Evolutionary conservation across 495 filamentous ascomycete genomes (phyloP).

Genomic region (Peziza echinospora): DNA sequence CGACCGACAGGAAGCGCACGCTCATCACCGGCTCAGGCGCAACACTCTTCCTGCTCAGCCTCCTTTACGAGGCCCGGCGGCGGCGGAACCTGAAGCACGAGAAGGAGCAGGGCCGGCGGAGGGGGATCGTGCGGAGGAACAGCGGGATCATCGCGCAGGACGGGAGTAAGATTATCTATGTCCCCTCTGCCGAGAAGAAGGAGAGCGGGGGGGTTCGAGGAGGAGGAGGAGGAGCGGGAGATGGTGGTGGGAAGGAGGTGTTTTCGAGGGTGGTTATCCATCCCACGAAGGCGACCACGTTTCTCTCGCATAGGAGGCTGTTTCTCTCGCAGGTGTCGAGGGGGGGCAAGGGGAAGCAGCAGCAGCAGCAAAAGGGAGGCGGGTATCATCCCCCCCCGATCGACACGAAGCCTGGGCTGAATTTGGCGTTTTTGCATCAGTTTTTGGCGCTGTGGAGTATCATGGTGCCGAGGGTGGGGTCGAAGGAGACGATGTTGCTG

Average conservation of each 20-base stretch:
- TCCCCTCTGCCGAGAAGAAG: conserved; percentile 29
- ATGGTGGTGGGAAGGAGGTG: conserved; percentile 54
- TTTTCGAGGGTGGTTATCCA: conserved; percentile 82
- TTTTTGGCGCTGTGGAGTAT: conserved; percentile 88
- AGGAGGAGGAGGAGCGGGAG: conserved; percentile 21
- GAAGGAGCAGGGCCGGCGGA: conserved; percentile 58
- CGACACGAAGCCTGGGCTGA: conserved; percentile 81
- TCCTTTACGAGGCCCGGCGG: conserved; percentile 50
- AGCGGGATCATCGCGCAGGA: conserved; percentile 83
- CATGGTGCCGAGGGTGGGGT: conserved; percentile 86
- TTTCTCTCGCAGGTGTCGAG: conserved; percentile 34
- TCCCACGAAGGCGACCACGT: conserved; percentile 81
- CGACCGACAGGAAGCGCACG: conserved; percentile 33
- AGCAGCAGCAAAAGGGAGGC: too few relatives aligned
- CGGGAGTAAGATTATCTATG: conserved; percentile 62
- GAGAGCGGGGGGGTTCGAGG: too few relatives aligned
- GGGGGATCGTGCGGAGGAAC: conserved; percentile 64
- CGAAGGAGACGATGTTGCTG: conserved; percentile 81
- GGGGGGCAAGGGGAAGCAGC: background rate
- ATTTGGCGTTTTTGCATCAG: conserved; percentile 95
- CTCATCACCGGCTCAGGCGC: conserved; percentile 53
- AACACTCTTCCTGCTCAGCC: conserved; percentile 53
- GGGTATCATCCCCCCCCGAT: conserved; percentile 48
- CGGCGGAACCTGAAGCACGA: conserved; percentile 46
- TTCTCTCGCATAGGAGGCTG: conserved; percentile 82